Evolutionary conservation across 108 stramenopile species (phyloP).

Genomic region (Skeletonema costatum): DNA sequence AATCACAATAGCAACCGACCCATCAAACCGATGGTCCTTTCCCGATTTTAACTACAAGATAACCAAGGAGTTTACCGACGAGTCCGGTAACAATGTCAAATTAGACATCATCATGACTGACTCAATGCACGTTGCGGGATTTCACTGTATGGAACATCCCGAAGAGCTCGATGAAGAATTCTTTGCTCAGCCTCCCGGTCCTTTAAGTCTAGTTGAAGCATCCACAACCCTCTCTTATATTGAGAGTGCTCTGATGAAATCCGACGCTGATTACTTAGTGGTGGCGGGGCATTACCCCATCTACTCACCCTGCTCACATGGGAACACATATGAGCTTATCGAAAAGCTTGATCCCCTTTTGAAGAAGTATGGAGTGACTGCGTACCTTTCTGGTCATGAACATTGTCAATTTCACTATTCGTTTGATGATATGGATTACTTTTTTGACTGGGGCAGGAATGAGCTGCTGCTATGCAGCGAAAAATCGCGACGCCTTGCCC

Average conservation of each 20-base stretch:
- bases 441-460: constrained; percentile 53
- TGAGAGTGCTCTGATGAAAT: constrained; percentile 27
- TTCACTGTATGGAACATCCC: neutral
- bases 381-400: constrained; percentile 60
- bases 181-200: constrained; percentile 31
- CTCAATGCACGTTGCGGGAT: constrained; percentile 43
- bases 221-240: constrained; percentile 33
- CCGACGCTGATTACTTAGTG: constrained; percentile 53
- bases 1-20: constrained; percentile 16
- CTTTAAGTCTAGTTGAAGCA: constrained; percentile 3
- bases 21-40: constrained; percentile 33
- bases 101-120: constrained; percentile 57
- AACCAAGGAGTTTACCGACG: constrained; percentile 11
- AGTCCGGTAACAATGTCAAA: constrained; percentile 8
- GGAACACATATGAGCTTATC: constrained; percentile 42
- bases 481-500: constrained; percentile 15
- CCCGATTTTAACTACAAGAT: constrained; percentile 42
- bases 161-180: constrained; percentile 8
- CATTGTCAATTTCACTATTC: constrained; percentile 54
- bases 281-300: constrained; percentile 62
- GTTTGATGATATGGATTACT: constrained; percentile 43
- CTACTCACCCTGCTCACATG: constrained; percentile 53
- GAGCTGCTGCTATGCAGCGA: constrained; percentile 50
- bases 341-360: constrained; percentile 47
- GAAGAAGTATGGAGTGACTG: constrained; percentile 49